Base-by-base conservation (phyloP, 306 rosid genomes). In the Arachis hypogaea region DNA sequence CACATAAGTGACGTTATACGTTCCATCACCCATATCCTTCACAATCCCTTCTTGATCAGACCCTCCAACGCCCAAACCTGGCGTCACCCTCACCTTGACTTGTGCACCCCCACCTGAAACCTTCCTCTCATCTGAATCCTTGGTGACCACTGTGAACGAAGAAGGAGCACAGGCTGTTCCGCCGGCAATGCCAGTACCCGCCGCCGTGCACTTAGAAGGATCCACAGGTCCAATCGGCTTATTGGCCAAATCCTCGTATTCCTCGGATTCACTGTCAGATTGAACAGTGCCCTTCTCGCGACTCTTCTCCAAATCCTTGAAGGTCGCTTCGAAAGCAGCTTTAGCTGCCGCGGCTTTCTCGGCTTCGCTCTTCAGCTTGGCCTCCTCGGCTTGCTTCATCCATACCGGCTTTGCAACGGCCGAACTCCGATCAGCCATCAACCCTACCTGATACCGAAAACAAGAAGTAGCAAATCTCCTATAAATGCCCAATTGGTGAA, bases 331-430 rank as follows among this genome's bases (percentile, higher is more conserved):
- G 5, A 95, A 95, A 44, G 99, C 98, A 2, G 97, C 99, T 79
- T 92, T 95, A 0, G 98, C 98, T 7, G 97, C 99, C 0, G 99
- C 98, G 43, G 85, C 88, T 73, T 85, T 92, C 89, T 92, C 97
- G 0, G 98, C 99, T 87, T 95, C 98, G 68, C 88, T 90, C 87
- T 92, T 95, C 42, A 92, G 59, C 82, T 85, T 92, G 10, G 98
- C 99, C 83, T 95, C 99, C 73, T 92, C 97, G 3, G 99, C 98
- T 72, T 95, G 99, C 86, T 95, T 95, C 97, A 92, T 85, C 98
- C 99, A 94, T 69, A 92, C 79, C 38, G 99, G 96, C 49, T 92
- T 94, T 22, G 60, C 95, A 51, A 87, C 80, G 30, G 86, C 88
- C 56, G 51, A 66, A 78, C 66, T 89, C 41, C 96, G 97, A 80